These are phyloP conservation scores for Bifiguratus adelaidae DNA, from an alignment of 192 early-diverging fungal genomes.

Conservation along the genomic window DNA sequence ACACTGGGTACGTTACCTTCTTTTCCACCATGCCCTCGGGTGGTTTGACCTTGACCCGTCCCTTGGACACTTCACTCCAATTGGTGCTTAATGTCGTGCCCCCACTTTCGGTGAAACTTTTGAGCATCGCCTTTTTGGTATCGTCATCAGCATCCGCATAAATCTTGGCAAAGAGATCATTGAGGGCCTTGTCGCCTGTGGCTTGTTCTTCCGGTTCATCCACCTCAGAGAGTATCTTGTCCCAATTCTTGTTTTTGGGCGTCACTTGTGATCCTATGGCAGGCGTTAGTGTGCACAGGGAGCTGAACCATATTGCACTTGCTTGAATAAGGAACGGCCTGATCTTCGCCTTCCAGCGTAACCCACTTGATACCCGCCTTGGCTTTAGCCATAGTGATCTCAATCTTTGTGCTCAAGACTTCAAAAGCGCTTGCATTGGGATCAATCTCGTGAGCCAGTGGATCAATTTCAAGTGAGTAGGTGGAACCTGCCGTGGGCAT, in stretches of 20 bases:
- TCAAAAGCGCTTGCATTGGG: conserved; percentile 60
- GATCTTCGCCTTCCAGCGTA: conserved; percentile 63
- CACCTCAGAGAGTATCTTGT: conserved; percentile 59
- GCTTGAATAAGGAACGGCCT: background rate
- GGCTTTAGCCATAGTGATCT: conserved; percentile 80
- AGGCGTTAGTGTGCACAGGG: background rate
- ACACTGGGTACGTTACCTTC: conserved; percentile 22
- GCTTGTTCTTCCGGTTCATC: conserved; percentile 77
- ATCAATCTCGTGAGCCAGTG: conserved; percentile 67
- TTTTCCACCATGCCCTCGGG: conserved; percentile 91
- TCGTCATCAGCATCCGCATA: conserved; percentile 87
- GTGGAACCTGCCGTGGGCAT: conserved; percentile 77
- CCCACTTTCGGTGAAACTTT: conserved; percentile 91
- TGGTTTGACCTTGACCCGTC: conserved; percentile 75
- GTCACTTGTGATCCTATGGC: conserved; percentile 26
- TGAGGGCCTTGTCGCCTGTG: conserved; percentile 83
- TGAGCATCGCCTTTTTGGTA: conserved; percentile 90
- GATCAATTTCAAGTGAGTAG: conserved; percentile 88
- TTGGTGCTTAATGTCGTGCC: conserved; percentile 93
- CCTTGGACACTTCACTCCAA: conserved; percentile 86
- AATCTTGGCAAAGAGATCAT: conserved; percentile 87
- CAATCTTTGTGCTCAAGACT: conserved; percentile 90
- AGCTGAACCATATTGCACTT: background rate
- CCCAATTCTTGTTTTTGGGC: conserved; percentile 72
- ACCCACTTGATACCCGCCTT: conserved; percentile 75